Conservation (phyloP, 495 filamentous ascomycete species). For the Podospora conica region DNA sequence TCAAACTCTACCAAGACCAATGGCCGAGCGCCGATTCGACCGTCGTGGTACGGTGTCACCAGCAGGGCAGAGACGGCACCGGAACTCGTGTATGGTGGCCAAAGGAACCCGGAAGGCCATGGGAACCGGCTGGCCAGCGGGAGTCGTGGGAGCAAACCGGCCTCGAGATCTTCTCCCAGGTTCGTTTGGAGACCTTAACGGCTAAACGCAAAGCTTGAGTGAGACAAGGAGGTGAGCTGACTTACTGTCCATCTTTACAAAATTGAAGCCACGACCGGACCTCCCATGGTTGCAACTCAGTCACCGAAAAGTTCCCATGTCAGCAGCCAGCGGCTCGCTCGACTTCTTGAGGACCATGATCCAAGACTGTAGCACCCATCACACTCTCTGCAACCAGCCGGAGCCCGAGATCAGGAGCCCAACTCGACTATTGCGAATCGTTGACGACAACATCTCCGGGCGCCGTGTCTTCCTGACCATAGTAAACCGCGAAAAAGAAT, state of each 20-base stretch:
- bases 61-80: background rate
- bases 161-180: background rate
- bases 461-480: background rate
- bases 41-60: background rate
- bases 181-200: background rate
- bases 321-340: background rate
- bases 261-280: background rate
- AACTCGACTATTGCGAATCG: background rate
- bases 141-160: background rate
- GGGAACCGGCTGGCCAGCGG: background rate
- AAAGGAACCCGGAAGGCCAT: background rate
- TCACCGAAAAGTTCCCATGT: background rate
- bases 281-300: background rate
- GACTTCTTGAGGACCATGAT: background rate
- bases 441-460: background rate
- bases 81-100: background rate
- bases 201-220: background rate
- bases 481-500: background rate
- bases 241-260: background rate
- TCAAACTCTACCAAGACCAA: background rate
- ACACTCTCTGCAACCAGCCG: background rate
- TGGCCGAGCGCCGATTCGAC: background rate
- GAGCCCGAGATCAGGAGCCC: background rate
- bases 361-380: background rate
- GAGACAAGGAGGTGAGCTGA: background rate